Base-by-base conservation (phyloP, 2,329 filamentous ascomycete species). In the Apiospora aurea region DNA sequence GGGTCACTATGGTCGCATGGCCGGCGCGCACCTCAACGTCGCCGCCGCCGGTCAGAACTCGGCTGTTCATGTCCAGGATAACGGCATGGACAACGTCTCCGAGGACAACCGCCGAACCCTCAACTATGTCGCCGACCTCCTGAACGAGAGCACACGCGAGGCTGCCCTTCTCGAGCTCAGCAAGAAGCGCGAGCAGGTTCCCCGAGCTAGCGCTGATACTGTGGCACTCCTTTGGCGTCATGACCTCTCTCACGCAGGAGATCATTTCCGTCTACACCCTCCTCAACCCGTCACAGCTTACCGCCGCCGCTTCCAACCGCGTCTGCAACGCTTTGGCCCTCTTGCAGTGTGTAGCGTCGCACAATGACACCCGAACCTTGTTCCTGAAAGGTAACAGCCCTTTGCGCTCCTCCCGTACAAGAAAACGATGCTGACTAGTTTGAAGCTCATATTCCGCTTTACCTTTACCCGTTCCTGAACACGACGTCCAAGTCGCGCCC, bases 251-350 rank as follows among this genome's bases (percentile, higher is more conserved):
- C 34, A 89, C 98, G 46, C 96, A 98, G 83, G 96, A 99, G 85
- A 99, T 99, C 81, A 99, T 99, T 80, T 98, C 96, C 14, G 96
- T 99, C 71, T 99, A 99, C 81, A 97, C 95, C 41, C 90, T 99
- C 5, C 90, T 99, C 78, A 99, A 97, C 82, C 96, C 96, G 7
- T 98, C 95, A 69, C 96, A 98, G 84, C 90, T 99, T 78, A 99
- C 96, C 10, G 96, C 96, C 2, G 95, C 96, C n/a, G 96, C 96
- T 21, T 97, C 94, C 4, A 99, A 99, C 85, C 89, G 96, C 75
- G 96, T 99, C 72, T 99, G 96, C 86, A 99, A 99, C 83, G 96
- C 96, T 49, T 89, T 99, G 74, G 96, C 96, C 41, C 89, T 99
- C 74, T 88, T 99, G 67, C 96, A 99, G 83, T 99, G 96, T 80